A percentile compares a stretch with the other conserved stretches of the same genome.
Evolutionary conservation across 2,329 filamentous ascomycete genomes (phyloP).

Genomic region (Proliferodiscus dingleyae): DNA sequence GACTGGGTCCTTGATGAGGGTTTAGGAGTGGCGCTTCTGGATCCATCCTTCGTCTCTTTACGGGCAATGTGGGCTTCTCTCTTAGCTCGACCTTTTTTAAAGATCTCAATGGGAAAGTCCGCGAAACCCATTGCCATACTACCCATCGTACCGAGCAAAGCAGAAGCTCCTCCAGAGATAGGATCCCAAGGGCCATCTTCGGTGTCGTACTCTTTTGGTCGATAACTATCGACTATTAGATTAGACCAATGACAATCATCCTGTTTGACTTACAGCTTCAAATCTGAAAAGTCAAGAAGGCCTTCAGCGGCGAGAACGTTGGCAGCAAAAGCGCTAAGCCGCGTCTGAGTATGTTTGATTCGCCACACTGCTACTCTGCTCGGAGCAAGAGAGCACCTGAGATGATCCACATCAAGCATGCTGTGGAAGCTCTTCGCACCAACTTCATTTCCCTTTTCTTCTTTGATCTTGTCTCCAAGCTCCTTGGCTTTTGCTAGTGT

Average conservation of each 20-base stretch:
- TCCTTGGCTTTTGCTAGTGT: conserved; percentile 49
- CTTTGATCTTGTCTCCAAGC: conserved; percentile 55
- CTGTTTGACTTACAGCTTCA: conserved; percentile 60
- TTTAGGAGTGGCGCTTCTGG: conserved; percentile 12
- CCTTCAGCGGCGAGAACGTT: conserved; percentile 61
- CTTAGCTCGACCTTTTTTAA: conserved; percentile 36
- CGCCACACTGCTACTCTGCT: conserved; percentile 70
- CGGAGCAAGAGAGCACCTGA: conserved; percentile 67
- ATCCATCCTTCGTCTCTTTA: conserved; percentile 7
- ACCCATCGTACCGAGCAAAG: conserved; percentile 76
- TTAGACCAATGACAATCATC: not conserved
- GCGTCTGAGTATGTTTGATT: conserved; percentile 60
- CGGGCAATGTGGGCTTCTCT: conserved; percentile 12
- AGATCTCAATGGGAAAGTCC: conserved; percentile 60
- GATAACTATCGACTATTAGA: conserved; percentile 36
- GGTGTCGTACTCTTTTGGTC: conserved; percentile 65
- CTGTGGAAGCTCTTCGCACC: conserved; percentile 67
- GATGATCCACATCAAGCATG: conserved; percentile 59
- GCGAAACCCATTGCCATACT: conserved; percentile 78
- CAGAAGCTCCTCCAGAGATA: conserved; percentile 69
- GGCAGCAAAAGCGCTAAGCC: conserved; percentile 68
- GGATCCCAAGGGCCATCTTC: conserved; percentile 77
- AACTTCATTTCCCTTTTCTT: conserved; percentile 58
- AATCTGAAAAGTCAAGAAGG: conserved; percentile 60
- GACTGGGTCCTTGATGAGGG: conserved; percentile 13